Evolutionary conservation across 495 filamentous ascomycete genomes (phyloP).

Genomic region (Podospora conica): DNA sequence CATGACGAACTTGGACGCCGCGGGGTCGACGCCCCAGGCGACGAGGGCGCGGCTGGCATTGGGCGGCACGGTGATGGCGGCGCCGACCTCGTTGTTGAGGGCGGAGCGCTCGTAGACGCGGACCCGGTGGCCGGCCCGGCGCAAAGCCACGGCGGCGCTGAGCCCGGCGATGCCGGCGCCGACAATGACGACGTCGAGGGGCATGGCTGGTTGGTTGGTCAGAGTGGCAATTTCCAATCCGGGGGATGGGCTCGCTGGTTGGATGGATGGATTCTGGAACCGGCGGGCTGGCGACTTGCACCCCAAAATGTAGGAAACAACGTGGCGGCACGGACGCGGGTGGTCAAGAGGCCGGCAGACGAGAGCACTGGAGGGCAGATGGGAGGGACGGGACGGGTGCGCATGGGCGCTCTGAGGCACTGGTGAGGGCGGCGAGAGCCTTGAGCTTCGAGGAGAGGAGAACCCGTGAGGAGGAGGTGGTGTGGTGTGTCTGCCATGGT

Average conservation of each 20-base stretch:
- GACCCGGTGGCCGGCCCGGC: constrained; percentile 45
- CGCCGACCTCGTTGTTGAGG: constrained; percentile 48
- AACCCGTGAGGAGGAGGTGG: background rate
- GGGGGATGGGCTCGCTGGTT: background rate
- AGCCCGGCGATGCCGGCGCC: constrained; percentile 51
- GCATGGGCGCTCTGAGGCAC: background rate
- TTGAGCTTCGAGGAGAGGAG: too few species aligned
- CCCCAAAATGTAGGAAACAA: background rate
- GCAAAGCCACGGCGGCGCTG: constrained; percentile 44
- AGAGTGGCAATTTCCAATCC: too few species aligned
- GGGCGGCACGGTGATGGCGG: constrained; percentile 47
- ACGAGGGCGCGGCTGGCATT: constrained; percentile 43
- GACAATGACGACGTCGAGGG: constrained; percentile 42
- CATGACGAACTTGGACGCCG: constrained; percentile 25
- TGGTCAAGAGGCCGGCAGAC: background rate
- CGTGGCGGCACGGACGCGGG: background rate
- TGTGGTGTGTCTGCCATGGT: background rate
- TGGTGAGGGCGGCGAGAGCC: background rate
- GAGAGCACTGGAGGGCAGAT: background rate
- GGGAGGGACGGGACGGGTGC: background rate
- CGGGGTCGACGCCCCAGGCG: constrained; percentile 41
- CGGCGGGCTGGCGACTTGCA: too few species aligned
- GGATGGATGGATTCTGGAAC: background rate
- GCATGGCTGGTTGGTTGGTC: constrained; percentile 3
- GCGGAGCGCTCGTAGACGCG: constrained; percentile 46